Evolutionary conservation across 345 rosid species (phyloP).

Genomic region (Citrus cavaleriei): DNA sequence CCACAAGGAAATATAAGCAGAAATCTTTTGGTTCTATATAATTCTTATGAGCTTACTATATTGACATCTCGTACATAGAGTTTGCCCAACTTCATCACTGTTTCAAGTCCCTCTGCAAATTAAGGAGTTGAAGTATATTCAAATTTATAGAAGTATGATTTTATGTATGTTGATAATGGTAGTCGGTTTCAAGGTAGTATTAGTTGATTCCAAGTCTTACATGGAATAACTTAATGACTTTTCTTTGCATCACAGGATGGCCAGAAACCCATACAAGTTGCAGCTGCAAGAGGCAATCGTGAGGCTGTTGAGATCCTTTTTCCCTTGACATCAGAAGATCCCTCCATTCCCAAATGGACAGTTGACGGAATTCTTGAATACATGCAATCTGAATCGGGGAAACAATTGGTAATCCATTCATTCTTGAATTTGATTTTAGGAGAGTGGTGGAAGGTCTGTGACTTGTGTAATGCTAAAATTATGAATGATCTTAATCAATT

Average conservation of each 20-base stretch:
- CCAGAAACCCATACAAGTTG: slow-evolving; percentile 76
- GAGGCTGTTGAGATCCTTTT: slow-evolving; percentile 70
- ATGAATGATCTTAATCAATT: neutral
- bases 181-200: neutral
- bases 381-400: slow-evolving; percentile 50
- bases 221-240: neutral
- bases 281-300: slow-evolving; percentile 69
- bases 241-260: slow-evolving; percentile 55
- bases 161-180: neutral
- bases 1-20: neutral
- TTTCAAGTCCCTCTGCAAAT: neutral
- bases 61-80: neutral
- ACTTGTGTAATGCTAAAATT: neutral
- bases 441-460: neutral
- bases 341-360: slow-evolving; percentile 62
- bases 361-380: slow-evolving; percentile 65
- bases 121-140: neutral
- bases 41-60: neutral
- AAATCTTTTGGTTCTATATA: neutral
- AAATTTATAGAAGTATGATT: neutral
- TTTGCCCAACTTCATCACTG: neutral
- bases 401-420: slow-evolving; percentile 33
- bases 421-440: neutral
- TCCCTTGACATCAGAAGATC: slow-evolving; percentile 55
- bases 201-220: neutral